Evolutionary conservation across 768 basidiomycete genomes (phyloP).

Genomic region (Agaricus blazei): DNA sequence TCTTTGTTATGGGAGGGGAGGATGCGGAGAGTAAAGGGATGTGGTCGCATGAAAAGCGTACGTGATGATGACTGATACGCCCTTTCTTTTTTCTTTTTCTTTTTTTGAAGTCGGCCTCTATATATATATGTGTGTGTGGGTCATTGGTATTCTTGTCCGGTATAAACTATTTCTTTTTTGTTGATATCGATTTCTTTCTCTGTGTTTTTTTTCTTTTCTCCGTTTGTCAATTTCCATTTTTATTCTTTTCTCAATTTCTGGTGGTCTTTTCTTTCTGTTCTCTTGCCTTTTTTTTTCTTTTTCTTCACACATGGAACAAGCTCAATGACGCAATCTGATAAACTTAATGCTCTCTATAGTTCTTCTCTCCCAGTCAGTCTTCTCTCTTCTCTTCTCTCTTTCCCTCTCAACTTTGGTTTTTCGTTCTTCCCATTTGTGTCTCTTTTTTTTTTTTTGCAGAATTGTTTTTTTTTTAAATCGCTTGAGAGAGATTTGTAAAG

Average conservation of each 20-base stretch:
- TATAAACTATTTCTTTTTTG: background rate
- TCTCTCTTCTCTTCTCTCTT: background rate
- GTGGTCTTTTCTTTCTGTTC: background rate
- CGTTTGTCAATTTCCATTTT: background rate
- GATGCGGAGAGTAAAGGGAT: conserved; percentile 26
- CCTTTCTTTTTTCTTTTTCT: background rate
- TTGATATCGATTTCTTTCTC: too few relatives aligned
- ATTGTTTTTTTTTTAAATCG: background rate
- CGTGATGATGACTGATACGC: conserved; percentile 5
- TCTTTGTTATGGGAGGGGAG: conserved; percentile 55
- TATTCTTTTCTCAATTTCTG: background rate
- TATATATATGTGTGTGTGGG: background rate
- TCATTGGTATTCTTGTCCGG: background rate
- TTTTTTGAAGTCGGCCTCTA: too few relatives aligned
- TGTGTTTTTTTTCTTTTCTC: too few relatives aligned
- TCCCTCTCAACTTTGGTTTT: background rate
- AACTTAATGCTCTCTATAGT: background rate
- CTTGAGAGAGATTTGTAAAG: background rate
- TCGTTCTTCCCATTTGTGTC: background rate
- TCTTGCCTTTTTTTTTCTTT: background rate
- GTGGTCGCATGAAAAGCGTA: conserved; percentile 27
- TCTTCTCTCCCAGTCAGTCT: background rate
- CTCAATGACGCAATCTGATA: conserved; percentile 1
- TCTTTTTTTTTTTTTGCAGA: background rate
- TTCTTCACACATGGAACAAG: conserved; percentile 2